Conservation (phyloP, 352 stramenopile genomes). For the Globisporangium spiculum region DNA sequence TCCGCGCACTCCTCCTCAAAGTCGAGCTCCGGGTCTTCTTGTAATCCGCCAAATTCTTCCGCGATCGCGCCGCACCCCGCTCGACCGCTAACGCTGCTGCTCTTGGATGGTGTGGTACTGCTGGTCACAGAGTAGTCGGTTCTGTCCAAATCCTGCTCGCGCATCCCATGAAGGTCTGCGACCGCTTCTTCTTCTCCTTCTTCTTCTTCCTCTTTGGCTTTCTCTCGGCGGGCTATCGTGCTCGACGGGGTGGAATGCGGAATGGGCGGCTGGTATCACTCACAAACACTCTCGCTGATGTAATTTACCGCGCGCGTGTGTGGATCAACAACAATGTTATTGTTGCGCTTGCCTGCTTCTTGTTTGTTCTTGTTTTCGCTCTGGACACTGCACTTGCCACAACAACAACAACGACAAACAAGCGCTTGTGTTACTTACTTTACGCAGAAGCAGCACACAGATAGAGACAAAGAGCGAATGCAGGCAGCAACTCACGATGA, state of each 20-base stretch:
- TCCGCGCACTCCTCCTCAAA: conserved; percentile 42
- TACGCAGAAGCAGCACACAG: background rate
- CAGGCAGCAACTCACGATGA: background rate
- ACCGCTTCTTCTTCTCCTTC: conserved; percentile 4
- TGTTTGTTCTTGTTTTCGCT: conserved; percentile 1
- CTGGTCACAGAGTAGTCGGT: conserved; percentile 22
- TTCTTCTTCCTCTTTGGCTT: background rate
- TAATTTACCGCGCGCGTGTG: background rate
- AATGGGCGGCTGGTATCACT: background rate
- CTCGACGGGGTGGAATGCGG: background rate
- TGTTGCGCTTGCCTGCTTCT: background rate
- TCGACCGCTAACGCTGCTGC: background rate
- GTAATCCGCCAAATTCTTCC: conserved; percentile 13
- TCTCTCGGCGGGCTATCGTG: conserved; percentile 4
- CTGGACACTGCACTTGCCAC: conserved; percentile 5
- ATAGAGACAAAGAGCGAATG: background rate
- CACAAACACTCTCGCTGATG: background rate
- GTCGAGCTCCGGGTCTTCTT: conserved; percentile 8
- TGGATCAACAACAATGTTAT: background rate
- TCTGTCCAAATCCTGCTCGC: conserved; percentile 20
- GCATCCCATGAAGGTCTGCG: conserved; percentile 48
- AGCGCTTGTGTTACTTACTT: conserved; percentile 10
- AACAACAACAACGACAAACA: background rate
- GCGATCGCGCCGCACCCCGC: conserved; percentile 19
- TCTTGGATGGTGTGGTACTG: conserved; percentile 14